These are phyloP conservation scores for Tetrapisispora fleetii DNA, from an alignment of 805 yeast genomes.

Conservation along the genomic window DNA sequence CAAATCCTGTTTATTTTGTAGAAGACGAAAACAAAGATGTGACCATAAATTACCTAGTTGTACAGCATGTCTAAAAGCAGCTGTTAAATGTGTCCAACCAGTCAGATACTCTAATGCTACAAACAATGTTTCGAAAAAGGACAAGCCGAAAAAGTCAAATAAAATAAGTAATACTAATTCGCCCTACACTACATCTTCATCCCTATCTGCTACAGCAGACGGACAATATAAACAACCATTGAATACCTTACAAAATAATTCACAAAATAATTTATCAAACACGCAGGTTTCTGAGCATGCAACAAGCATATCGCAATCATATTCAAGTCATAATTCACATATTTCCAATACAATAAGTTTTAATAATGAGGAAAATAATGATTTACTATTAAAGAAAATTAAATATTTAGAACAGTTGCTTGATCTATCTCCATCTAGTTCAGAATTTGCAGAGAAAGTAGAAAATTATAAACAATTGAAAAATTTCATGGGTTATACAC, in stretches of 20 bases:
- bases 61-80: constrained; percentile 56
- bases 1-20: constrained; percentile 47
- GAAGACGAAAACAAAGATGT: constrained; percentile 51
- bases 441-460: constrained; percentile 24
- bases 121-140: constrained; percentile 1
- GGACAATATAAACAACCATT: background rate
- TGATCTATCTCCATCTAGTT: constrained; percentile 21
- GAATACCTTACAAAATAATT: background rate
- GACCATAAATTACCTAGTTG: constrained; percentile 57
- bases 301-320: background rate
- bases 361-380: constrained; percentile 35
- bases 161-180: background rate
- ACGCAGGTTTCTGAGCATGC: background rate
- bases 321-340: background rate
- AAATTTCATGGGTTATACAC: constrained; percentile 24
- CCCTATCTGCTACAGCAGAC: background rate
- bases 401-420: constrained; percentile 40
- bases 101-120: constrained; percentile 35
- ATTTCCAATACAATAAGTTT: background rate
- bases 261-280: background rate
- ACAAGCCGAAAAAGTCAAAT: background rate
- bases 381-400: constrained; percentile 45
- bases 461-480: constrained; percentile 31
- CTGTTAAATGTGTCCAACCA: constrained; percentile 53
- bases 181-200: background rate